Conservation (phyloP, 768 basidiomycete species). For the Tylopilus subfusipes region DNA sequence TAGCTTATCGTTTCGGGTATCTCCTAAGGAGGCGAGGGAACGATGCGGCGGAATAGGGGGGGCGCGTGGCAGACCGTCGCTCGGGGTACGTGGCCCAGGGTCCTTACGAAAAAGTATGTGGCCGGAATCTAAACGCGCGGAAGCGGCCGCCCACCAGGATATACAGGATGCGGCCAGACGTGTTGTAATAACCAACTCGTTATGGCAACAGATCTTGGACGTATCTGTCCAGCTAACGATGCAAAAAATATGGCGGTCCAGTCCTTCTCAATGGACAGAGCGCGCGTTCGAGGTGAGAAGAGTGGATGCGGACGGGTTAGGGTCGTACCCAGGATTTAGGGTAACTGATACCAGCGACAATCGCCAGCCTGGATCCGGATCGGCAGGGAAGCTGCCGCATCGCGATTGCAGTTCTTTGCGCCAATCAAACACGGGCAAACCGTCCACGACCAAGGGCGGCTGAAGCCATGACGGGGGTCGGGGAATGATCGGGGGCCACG, state of each 20-base stretch:
- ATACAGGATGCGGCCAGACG: conserved; percentile 19
- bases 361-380: conserved; percentile 29
- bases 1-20: conserved; percentile 23
- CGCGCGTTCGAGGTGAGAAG: neutral
- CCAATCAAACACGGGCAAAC: conserved; percentile 18
- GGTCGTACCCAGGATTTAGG: conserved; percentile 25
- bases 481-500: conserved; percentile 12
- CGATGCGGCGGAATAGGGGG: conserved; percentile 14
- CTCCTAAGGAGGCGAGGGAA: conserved; percentile 14
- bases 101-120: neutral
- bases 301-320: conserved; percentile 5
- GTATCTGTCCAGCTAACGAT: neutral
- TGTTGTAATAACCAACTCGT: neutral
- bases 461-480: neutral
- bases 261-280: neutral
- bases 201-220: conserved; percentile 2
- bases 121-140: conserved; percentile 10
- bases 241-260: conserved; percentile 5
- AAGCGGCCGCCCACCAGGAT: conserved; percentile 14
- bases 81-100: conserved; percentile 3
- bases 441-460: neutral
- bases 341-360: conserved; percentile 20
- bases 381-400: conserved; percentile 22
- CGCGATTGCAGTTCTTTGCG: conserved; percentile 8
- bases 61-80: conserved; percentile 1